phyloP scores from a whole-genome alignment of 495 filamentous ascomycete species.

The Staphylotrichum tortipilum region DNA sequence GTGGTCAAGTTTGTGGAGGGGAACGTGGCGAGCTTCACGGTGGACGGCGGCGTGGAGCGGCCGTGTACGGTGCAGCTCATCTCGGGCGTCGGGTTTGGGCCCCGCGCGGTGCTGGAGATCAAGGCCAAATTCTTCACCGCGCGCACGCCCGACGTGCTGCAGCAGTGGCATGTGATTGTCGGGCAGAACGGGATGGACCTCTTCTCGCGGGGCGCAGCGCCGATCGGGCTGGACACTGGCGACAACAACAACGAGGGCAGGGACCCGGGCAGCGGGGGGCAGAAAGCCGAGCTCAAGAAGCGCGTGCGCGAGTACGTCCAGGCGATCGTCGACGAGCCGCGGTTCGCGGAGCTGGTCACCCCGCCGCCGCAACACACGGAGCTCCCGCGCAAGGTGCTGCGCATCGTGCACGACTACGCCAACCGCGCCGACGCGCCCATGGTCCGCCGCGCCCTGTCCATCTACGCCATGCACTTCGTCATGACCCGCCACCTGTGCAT shows the following conservation, averaged over 20 bases:
- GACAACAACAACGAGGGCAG: background rate
- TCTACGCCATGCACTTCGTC: conserved; percentile 46
- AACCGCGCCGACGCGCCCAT: conserved; percentile 29
- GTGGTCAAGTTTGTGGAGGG: conserved; percentile 35
- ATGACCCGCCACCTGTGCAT: conserved; percentile 42
- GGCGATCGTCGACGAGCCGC: conserved; percentile 31
- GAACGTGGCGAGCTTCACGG: conserved; percentile 33
- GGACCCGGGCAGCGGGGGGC: conserved; percentile 16
- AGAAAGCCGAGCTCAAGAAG: conserved; percentile 32
- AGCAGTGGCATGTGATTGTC: conserved; percentile 34
- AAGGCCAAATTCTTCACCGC: conserved; percentile 41
- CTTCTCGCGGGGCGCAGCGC: conserved; percentile 28
- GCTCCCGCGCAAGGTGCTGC: conserved; percentile 34
- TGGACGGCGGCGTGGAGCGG: conserved; percentile 23
- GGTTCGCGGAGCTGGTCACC: conserved; percentile 38
- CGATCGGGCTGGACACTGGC: conserved; percentile 35
- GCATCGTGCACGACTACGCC: conserved; percentile 35
- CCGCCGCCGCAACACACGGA: conserved; percentile 32
- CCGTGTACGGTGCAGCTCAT: conserved; percentile 35
- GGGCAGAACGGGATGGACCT: conserved; percentile 28
- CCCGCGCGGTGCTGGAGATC: conserved; percentile 25
- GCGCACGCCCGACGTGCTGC: conserved; percentile 34
- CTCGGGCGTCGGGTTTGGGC: conserved; percentile 32
- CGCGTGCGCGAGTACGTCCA: conserved; percentile 36
- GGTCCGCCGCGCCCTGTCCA: conserved; percentile 36